Evolutionary conservation across 2,329 filamentous ascomycete genomes (phyloP).

Genomic region (Exophiala aquamarina): DNA sequence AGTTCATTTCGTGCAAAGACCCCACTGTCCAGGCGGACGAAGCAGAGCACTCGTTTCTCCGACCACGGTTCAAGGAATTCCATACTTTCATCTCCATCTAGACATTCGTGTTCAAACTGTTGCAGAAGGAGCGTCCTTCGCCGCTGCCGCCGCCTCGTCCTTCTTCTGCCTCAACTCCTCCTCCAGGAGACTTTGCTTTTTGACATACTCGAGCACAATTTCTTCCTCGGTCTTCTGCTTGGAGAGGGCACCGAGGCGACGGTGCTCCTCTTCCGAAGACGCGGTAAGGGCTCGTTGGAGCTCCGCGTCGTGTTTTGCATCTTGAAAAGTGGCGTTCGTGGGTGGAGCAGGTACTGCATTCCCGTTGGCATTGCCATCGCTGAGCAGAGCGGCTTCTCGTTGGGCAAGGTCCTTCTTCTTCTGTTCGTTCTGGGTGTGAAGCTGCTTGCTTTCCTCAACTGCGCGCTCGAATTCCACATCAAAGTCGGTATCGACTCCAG

Average conservation of each 20-base stretch:
- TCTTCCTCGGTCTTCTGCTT: constrained; percentile 63
- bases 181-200: constrained; percentile 73
- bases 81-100: too few relatives aligned
- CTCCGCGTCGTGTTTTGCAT: constrained; percentile 45
- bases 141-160: constrained; percentile 1
- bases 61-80: too few relatives aligned
- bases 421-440: constrained; percentile 20
- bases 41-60: too few relatives aligned
- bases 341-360: constrained; percentile 19
- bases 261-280: constrained; percentile 47
- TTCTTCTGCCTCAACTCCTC: constrained; percentile 48
- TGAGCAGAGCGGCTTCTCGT: constrained; percentile 3
- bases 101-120: not conserved
- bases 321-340: constrained; percentile 12
- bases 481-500: constrained; percentile 32
- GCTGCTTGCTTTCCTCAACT: constrained; percentile 32
- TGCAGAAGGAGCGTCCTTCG: not conserved
- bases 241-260: constrained; percentile 38
- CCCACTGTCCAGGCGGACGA: too few relatives aligned
- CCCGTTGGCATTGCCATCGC: constrained; percentile 22
- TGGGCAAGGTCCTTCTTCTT: constrained; percentile 12
- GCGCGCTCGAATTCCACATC: constrained; percentile 41
- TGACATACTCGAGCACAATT: constrained; percentile 72
- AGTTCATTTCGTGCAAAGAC: too few relatives aligned
- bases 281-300: constrained; percentile 51